Conservation (phyloP, 345 rosid genomes). For the Rubroshorea leprosula region DNA sequence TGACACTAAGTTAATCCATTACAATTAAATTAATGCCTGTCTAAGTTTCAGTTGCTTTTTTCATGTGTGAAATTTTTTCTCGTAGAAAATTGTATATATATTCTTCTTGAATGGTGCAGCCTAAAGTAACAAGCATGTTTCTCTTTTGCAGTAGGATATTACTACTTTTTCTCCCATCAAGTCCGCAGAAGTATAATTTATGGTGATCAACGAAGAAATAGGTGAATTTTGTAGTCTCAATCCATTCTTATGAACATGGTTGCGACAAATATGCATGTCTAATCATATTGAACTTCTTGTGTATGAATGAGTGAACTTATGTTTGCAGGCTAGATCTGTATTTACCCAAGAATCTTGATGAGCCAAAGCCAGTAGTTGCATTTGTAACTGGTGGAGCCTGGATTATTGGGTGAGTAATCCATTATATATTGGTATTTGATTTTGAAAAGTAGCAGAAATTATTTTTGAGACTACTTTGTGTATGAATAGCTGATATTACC, state of each 20-base stretch:
- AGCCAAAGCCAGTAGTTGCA: constrained; percentile 90
- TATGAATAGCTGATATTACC: background rate
- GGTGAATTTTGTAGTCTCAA: constrained; percentile 31
- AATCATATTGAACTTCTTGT: background rate
- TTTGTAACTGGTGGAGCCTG: constrained; percentile 98
- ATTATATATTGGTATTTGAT: background rate
- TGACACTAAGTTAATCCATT: background rate
- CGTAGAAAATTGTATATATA: background rate
- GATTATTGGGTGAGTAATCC: constrained; percentile 83
- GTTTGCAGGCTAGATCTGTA: constrained; percentile 82
- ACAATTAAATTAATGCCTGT: background rate
- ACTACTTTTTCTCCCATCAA: constrained; percentile 77
- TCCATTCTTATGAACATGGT: background rate
- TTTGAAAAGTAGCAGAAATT: background rate
- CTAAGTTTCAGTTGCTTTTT: no score
- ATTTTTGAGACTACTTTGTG: background rate
- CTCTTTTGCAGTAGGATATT: constrained; percentile 74
- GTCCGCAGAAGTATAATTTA: constrained; percentile 77
- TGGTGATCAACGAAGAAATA: constrained; percentile 93
- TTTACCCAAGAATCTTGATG: constrained; percentile 61
- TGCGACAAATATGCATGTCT: background rate
- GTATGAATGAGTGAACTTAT: constrained; percentile 3
- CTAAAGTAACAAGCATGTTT: constrained; percentile 22
- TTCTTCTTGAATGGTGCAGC: background rate
- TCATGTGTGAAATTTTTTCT: no score